Evolutionary conservation across 1,284 basidiomycete genomes (phyloP), one percentile per base, ranked within the genome.

Genomic region (Apiotrichum montevideense): DNA sequence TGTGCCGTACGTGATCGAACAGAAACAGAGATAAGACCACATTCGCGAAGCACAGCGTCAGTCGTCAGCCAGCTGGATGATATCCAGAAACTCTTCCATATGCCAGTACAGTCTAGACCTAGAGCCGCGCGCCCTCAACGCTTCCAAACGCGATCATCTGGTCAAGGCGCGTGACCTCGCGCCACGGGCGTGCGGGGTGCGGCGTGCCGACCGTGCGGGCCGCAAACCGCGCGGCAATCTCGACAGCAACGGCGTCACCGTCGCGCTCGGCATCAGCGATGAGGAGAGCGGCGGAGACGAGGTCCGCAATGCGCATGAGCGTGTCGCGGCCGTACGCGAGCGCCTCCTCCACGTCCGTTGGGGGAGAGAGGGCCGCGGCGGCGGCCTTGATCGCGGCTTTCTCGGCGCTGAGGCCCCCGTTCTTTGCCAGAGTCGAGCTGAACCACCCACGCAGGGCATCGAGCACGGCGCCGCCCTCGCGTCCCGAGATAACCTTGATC

Each of bases 261-360:
- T 62, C 60, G 6, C 54, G 35, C 48, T 56, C 49, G 6, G 60
- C 60, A 39, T 62, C 57, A 33, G 46, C 49, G 42, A 62, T n/a
- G 1, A 62, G 60, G 11, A 62, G 49, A 1, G 52, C 40, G 7
- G 57, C 51, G 14, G 52, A 56, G 7, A 58, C 46, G n/a, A 58
- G 29, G 37, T 62, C 54, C 9, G 51, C 60, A 14, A 58, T 48
- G 4, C 39, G 34, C 8, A 33, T 13, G 10, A 58, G 45, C 11
- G 51, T 55, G 14, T 21, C 35, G 35, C 60, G 54, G 44, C 48
- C 54, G 7, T 40, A 13, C 15, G 52, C 47, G 10, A 62, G 47
- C 4, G 55, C 48, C 43, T 58, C 60, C 39, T 57, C 56, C 50
- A 52, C 51, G 37, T 61, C 59, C 35, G 52, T 35, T 11, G 15